phyloP scores from a whole-genome alignment of 305 asterid species.

The Solanum hybrid region DNA sequence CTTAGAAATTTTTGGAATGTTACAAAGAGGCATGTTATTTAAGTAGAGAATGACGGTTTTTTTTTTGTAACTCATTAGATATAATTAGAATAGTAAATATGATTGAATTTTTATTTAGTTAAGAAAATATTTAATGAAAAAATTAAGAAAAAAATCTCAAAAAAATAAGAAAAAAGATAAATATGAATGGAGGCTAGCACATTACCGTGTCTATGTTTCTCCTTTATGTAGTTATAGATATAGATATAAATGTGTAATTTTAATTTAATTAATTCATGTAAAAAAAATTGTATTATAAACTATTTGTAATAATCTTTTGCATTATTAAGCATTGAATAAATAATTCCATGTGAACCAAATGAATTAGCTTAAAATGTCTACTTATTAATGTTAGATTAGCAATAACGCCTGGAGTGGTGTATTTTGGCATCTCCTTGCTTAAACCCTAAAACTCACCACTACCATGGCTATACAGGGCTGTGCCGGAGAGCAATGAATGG shows the following conservation, averaged over 20 bases:
- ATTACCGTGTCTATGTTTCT: too few species aligned
- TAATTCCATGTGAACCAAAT: neutral
- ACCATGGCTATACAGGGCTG: neutral
- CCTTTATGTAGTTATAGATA: neutral
- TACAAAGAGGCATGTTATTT: neutral
- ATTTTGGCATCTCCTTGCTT: neutral
- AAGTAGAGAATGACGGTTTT: neutral
- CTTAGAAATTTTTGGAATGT: neutral
- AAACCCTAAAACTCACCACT: constrained; percentile 2
- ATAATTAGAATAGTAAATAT: neutral
- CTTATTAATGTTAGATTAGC: neutral
- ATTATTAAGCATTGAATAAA: neutral
- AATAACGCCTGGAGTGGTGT: neutral
- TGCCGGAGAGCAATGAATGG: constrained; percentile 8
- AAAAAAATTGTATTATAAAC: neutral
- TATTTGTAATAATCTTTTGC: neutral
- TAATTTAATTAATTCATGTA: neutral
- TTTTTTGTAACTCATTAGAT: neutral
- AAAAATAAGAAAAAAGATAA: too few species aligned
- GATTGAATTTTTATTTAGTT: neutral
- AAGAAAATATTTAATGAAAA: too few species aligned
- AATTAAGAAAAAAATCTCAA: neutral
- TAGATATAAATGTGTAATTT: neutral
- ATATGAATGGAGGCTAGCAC: neutral
- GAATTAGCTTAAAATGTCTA: neutral